phyloP scores from a whole-genome alignment of 1,284 basidiomycete species.

The Mycosarcoma mackinlayi region DNA sequence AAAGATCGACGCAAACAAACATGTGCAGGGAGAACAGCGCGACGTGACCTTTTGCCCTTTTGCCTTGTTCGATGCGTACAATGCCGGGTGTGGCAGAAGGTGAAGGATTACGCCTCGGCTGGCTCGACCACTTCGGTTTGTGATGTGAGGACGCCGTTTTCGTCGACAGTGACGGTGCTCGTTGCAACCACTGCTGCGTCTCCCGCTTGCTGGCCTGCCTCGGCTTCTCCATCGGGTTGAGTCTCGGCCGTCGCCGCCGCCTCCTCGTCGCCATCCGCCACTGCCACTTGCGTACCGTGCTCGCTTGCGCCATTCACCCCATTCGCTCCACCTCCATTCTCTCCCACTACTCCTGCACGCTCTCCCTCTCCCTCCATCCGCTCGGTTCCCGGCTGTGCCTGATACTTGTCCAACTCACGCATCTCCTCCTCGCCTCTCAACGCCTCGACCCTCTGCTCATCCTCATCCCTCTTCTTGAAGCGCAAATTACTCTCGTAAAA shows the following conservation, averaged over 20 bases:
- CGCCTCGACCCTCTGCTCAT: neutral
- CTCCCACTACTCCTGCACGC: too few species aligned
- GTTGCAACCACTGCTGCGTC: neutral
- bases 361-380: neutral
- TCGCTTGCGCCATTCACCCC: neutral
- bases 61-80: neutral
- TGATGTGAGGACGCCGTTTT: neutral
- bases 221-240: too few species aligned
- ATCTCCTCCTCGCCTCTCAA: slow-evolving; percentile 16
- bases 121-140: neutral
- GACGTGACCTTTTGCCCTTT: neutral
- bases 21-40: too few species aligned
- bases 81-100: too few species aligned
- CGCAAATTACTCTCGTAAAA: slow-evolving; percentile 54
- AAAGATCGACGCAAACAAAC: too few species aligned
- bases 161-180: neutral
- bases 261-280: neutral
- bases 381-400: neutral
- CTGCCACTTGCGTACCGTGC: neutral
- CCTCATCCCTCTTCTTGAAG: slow-evolving; percentile 24
- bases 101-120: too few species aligned
- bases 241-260: too few species aligned
- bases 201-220: too few species aligned
- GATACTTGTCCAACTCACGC: slow-evolving; percentile 14
- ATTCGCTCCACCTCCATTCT: too few species aligned